Conservation (phyloP, 148 eudicot species). For the Mesembryanthemum crystallinum region DNA sequence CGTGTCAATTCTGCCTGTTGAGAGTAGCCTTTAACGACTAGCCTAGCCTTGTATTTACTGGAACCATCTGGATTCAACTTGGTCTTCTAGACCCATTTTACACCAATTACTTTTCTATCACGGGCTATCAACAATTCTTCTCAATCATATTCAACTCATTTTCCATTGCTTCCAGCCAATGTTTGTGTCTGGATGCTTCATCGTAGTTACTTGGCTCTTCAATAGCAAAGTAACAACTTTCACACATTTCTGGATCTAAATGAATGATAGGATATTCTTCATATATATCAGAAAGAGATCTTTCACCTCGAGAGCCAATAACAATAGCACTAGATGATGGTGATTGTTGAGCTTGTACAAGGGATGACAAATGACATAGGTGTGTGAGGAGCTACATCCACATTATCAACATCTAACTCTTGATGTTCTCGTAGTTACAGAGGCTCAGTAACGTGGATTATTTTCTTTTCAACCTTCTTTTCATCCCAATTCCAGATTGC, state of each 20-base stretch:
- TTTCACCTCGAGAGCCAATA: not conserved
- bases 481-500: not conserved
- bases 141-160: not conserved
- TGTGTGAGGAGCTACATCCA: too few species aligned
- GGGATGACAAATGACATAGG: too few species aligned
- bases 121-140: not conserved
- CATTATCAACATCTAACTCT: too few species aligned
- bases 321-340: too few species aligned
- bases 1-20: too few species aligned
- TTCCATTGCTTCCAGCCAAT: not conserved
- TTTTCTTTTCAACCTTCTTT: not conserved
- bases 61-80: too few species aligned
- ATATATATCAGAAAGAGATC: not conserved
- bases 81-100: slow-evolving; percentile 13
- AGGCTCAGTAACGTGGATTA: too few species aligned
- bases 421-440: too few species aligned
- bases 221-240: not conserved
- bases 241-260: not conserved
- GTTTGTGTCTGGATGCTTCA: not conserved
- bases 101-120: not conserved
- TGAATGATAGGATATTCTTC: not conserved
- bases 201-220: not conserved
- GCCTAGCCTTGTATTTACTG: too few species aligned
- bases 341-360: too few species aligned
- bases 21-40: too few species aligned